These are phyloP conservation scores for Vachellia collinsii DNA, from an alignment of 306 rosid genomes.

Conservation along the genomic window DNA sequence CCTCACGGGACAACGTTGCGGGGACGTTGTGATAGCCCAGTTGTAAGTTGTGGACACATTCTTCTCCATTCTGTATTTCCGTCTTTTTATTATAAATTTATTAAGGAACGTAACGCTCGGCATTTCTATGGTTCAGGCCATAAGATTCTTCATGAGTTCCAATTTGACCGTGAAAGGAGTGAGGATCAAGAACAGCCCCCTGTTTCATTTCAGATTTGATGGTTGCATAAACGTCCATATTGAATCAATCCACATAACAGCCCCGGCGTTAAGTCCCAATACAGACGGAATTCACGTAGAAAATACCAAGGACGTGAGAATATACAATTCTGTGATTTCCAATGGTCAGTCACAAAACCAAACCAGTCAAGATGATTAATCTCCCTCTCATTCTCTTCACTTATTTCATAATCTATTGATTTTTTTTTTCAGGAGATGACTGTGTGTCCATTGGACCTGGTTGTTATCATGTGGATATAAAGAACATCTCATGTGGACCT, in stretches of 20 bases:
- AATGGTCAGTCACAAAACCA: conserved; percentile 61
- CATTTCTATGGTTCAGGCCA: conserved; percentile 56
- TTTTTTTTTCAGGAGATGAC: conserved; percentile 65
- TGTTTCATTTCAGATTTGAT: conserved; percentile 82
- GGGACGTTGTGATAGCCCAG: conserved; percentile 87
- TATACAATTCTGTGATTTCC: conserved; percentile 71
- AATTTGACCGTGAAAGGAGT: conserved; percentile 82
- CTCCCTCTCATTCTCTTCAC: conserved; percentile 18
- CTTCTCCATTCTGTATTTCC: neutral
- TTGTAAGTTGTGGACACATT: conserved; percentile 54
- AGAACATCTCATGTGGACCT: conserved; percentile 86
- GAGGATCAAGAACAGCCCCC: conserved; percentile 76
- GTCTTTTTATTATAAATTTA: neutral
- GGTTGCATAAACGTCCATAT: conserved; percentile 65
- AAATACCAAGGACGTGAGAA: conserved; percentile 67
- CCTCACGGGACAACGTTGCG: conserved; percentile 57
- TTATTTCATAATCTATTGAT: neutral
- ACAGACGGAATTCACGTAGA: conserved; percentile 94
- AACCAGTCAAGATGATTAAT: neutral
- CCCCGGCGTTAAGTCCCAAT: conserved; percentile 83
- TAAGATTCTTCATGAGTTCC: conserved; percentile 86
- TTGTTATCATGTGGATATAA: conserved; percentile 66
- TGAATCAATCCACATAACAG: conserved; percentile 66
- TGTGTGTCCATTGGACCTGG: conserved; percentile 91
- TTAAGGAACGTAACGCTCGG: conserved; percentile 14